A percentile compares a stretch with the other conserved stretches of the same genome.
Conservation (phyloP, 768 basidiomycete species). For the Russula foetens region DNA sequence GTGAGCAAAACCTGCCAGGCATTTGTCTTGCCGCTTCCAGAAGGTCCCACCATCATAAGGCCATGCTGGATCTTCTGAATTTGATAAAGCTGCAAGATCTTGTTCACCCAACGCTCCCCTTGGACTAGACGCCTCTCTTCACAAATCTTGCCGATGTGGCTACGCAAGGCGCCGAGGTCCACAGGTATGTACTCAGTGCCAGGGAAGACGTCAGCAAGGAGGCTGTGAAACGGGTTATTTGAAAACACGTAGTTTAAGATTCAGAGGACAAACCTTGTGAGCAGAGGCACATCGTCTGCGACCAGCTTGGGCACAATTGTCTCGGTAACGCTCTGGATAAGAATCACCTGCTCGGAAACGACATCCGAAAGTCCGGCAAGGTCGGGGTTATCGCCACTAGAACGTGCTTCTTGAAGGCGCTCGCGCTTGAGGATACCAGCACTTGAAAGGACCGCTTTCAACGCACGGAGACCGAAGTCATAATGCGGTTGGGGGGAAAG, state of each 20-base stretch:
- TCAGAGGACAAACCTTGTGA: slow-evolving; percentile 60
- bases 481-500: slow-evolving; percentile 97
- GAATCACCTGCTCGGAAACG: slow-evolving; percentile 86
- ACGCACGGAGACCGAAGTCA: slow-evolving; percentile 95
- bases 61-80: slow-evolving; percentile 99
- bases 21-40: slow-evolving; percentile 93
- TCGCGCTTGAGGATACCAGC: slow-evolving; percentile 97
- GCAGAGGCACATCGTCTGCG: slow-evolving; percentile 90
- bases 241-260: neutral
- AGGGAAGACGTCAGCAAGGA: slow-evolving; percentile 95
- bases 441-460: slow-evolving; percentile 93
- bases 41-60: slow-evolving; percentile 99
- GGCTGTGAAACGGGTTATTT: slow-evolving; percentile 35
- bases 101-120: slow-evolving; percentile 86
- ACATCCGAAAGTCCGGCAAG: slow-evolving; percentile 55
- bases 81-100: slow-evolving; percentile 96
- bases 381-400: slow-evolving; percentile 33
- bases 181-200: slow-evolving; percentile 88
- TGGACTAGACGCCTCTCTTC: slow-evolving; percentile 74
- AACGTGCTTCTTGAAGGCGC: slow-evolving; percentile 47
- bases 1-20: slow-evolving; percentile 93
- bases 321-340: slow-evolving; percentile 97
- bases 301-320: slow-evolving; percentile 98
- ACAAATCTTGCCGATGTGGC: slow-evolving; percentile 83
- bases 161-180: slow-evolving; percentile 77